Conservation (phyloP, 805 yeast species). For the Cyberlindnera sargentensis region DNA sequence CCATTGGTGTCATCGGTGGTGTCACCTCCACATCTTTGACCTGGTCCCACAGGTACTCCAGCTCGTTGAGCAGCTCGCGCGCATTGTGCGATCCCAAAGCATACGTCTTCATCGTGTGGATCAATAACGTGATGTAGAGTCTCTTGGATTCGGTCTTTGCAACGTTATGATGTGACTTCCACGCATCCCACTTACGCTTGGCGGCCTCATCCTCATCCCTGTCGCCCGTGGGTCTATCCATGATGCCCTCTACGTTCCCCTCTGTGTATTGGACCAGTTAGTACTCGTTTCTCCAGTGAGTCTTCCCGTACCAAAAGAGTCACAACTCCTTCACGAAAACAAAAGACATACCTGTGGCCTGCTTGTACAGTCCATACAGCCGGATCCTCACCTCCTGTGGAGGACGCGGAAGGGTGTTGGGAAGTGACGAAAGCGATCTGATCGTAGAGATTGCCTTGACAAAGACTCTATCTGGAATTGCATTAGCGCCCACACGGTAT, state of each 20-base stretch:
- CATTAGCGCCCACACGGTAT: background rate
- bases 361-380: slow-evolving; percentile 79
- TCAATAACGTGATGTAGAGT: slow-evolving; percentile 56
- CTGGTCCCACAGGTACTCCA: slow-evolving; percentile 72
- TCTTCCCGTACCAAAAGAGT: no score
- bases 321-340: background rate
- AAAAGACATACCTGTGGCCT: slow-evolving; percentile 46
- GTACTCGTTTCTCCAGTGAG: background rate
- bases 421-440: slow-evolving; percentile 57
- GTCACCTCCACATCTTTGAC: slow-evolving; percentile 39
- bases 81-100: slow-evolving; percentile 66
- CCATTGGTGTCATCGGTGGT: slow-evolving; percentile 15
- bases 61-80: slow-evolving; percentile 54
- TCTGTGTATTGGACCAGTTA: slow-evolving; percentile 22
- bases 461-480: slow-evolving; percentile 60
- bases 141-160: slow-evolving; percentile 67
- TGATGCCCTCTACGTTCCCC: slow-evolving; percentile 67
- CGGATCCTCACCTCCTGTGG: slow-evolving; percentile 62
- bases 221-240: slow-evolving; percentile 58
- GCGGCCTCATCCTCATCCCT: slow-evolving; percentile 60
- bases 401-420: slow-evolving; percentile 65
- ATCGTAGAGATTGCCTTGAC: slow-evolving; percentile 78
- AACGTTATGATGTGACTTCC: slow-evolving; percentile 71
- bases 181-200: slow-evolving; percentile 67
- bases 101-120: slow-evolving; percentile 65